Evolutionary conservation across 2,329 filamentous ascomycete genomes (phyloP).

Genomic region (Aspergillus vadensis): DNA sequence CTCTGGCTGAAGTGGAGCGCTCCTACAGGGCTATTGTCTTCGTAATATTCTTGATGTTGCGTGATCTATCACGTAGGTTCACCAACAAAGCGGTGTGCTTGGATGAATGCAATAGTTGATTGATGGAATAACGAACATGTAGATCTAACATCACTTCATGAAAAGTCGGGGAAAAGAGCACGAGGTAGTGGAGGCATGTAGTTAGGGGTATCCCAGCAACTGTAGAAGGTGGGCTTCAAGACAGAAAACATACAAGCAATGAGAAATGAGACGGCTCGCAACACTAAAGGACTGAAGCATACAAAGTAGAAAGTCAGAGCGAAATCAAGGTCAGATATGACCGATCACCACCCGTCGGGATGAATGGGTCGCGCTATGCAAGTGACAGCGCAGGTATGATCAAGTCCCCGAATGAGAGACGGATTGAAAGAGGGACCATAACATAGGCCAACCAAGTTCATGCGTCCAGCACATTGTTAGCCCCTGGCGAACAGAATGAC

Average conservation of each 20-base stretch:
- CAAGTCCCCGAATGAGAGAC: slow-evolving; percentile 13
- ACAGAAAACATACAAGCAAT: slow-evolving; percentile 21
- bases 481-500: slow-evolving; percentile 11
- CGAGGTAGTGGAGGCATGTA: slow-evolving; percentile 19
- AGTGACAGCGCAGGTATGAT: neutral
- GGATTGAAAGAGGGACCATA: slow-evolving; percentile 13
- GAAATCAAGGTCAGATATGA: neutral
- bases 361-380: neutral
- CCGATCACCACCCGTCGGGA: neutral
- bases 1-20: too few species aligned
- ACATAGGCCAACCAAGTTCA: slow-evolving; percentile 11
- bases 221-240: slow-evolving; percentile 14
- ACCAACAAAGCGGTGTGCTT: neutral
- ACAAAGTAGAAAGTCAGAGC: slow-evolving; percentile 17
- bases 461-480: slow-evolving; percentile 28
- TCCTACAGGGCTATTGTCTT: too few species aligned
- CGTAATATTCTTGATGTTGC: neutral
- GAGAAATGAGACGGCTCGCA: slow-evolving; percentile 11
- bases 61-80: neutral
- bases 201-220: slow-evolving; percentile 34
- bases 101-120: neutral
- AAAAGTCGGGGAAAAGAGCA: slow-evolving; percentile 5
- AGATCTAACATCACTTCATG: slow-evolving; percentile 14
- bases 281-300: slow-evolving; percentile 12
- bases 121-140: neutral